These are phyloP conservation scores for Aureobasidium pullulans DNA, from an alignment of 2,329 filamentous ascomycete genomes.

Conservation along the genomic window DNA sequence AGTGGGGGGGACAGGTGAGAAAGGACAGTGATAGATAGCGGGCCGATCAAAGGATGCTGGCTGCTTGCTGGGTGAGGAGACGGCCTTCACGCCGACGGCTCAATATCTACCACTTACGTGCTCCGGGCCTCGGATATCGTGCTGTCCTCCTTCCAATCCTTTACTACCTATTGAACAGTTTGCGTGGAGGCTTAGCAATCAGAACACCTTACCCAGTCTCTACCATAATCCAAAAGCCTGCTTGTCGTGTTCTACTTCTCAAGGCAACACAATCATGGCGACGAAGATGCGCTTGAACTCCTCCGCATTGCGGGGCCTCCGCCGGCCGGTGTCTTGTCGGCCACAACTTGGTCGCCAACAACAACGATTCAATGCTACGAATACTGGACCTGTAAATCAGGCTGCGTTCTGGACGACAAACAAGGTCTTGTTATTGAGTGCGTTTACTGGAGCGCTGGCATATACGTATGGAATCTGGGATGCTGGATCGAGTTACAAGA, in stretches of 20 bases:
- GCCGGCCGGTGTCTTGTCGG: neutral
- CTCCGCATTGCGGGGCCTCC: constrained; percentile 2
- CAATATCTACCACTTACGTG: neutral
- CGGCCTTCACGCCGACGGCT: neutral
- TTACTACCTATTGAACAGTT: neutral
- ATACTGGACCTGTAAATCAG: neutral
- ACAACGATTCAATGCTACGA: neutral
- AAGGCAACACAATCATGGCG: neutral
- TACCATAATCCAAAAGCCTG: neutral
- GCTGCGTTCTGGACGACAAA: constrained; percentile 39
- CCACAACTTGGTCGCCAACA: neutral
- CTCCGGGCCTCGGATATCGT: constrained; percentile 2
- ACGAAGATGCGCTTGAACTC: neutral
- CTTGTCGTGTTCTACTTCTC: neutral
- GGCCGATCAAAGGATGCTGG: neutral
- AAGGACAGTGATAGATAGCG: neutral
- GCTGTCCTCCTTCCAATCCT: neutral
- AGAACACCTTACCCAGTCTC: neutral
- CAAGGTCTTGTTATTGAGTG: constrained; percentile 41
- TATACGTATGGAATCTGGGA: constrained; percentile 44
- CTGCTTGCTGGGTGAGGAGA: neutral
- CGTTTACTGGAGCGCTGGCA: constrained; percentile 44
- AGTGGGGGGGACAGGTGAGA: neutral
- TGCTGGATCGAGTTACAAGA: constrained; percentile 13
- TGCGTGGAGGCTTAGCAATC: neutral